Evolutionary conservation across 2,329 filamentous ascomycete genomes (phyloP).

Genomic region (Stemphylium beticola): DNA sequence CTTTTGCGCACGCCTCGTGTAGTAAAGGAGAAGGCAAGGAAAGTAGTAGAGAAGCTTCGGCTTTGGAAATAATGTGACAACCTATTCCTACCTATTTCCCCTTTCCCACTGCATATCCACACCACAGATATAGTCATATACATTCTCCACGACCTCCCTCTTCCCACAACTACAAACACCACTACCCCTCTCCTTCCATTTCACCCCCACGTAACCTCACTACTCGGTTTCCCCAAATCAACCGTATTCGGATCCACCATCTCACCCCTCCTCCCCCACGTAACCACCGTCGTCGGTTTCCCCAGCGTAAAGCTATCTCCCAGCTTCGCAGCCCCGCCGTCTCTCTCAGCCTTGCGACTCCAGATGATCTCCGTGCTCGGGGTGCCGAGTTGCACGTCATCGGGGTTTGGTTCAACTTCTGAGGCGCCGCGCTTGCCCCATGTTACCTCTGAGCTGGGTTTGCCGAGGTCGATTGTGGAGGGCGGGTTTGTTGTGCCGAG

Average conservation of each 20-base stretch:
- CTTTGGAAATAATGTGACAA: no score
- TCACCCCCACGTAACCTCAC: constrained; percentile 24
- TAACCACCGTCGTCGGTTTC: constrained; percentile 13
- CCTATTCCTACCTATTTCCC: no score
- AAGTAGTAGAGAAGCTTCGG: no score
- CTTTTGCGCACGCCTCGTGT: no score
- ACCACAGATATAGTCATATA: no score
- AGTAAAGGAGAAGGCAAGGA: no score
- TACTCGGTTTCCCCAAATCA: constrained; percentile 14
- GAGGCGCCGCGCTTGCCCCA: constrained; percentile 20
- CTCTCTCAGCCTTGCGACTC: constrained; percentile 15
- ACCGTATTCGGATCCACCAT: not conserved
- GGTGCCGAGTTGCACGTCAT: constrained; percentile 12
- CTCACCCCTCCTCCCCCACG: constrained; percentile 31
- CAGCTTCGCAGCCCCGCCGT: constrained; percentile 9
- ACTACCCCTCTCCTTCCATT: no score
- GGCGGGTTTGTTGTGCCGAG: not conserved
- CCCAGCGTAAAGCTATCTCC: constrained; percentile 13
- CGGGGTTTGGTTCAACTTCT: not conserved
- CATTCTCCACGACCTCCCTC: no score
- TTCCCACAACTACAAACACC: no score
- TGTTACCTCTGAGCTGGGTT: constrained; percentile 22
- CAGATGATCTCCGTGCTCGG: constrained; percentile 6
- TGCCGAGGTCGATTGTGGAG: constrained; percentile 21
- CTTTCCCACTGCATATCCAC: no score